Percentiles rank a stretch among this genome's conserved stretches.
phyloP scores from a whole-genome alignment of 1,139 yeast genomes.

The Lodderomyces orthopsilosis region DNA sequence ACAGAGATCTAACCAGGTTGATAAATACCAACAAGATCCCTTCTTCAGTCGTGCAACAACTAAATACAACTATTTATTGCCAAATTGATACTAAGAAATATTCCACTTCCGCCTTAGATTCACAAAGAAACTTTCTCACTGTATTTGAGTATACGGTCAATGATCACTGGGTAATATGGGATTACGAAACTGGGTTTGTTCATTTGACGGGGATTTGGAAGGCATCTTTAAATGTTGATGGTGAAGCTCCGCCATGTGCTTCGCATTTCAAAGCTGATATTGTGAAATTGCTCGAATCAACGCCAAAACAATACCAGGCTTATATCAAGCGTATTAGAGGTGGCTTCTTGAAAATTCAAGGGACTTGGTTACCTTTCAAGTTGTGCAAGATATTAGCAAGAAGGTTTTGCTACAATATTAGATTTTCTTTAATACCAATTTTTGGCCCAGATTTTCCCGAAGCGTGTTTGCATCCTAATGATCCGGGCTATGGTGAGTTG shows the following conservation, averaged over 20 bases:
- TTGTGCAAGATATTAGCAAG: constrained; percentile 68
- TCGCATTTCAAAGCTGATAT: constrained; percentile 68
- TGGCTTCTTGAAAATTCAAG: constrained; percentile 89
- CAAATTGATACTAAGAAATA: constrained; percentile 60
- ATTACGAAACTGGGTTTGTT: constrained; percentile 80
- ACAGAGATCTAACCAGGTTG: background rate
- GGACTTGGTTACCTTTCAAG: constrained; percentile 85
- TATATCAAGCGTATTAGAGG: constrained; percentile 80
- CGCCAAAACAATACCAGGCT: constrained; percentile 63
- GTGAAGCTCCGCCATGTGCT: constrained; percentile 8
- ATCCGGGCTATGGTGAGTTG: constrained; percentile 68
- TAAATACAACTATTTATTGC: constrained; percentile 21
- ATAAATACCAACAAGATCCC: constrained; percentile 4
- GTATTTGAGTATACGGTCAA: constrained; percentile 72
- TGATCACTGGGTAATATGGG: constrained; percentile 80
- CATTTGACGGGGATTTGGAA: constrained; percentile 93
- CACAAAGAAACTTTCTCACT: constrained; percentile 59
- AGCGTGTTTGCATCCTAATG: constrained; percentile 64
- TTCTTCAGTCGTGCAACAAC: constrained; percentile 3
- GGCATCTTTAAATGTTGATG: constrained; percentile 43
- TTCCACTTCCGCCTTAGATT: constrained; percentile 64
- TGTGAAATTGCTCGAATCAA: constrained; percentile 68
- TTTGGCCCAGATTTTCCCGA: constrained; percentile 76
- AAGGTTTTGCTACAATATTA: constrained; percentile 73
- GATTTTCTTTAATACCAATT: constrained; percentile 74